Evolutionary conservation across 139 green algal species (phyloP).

Genomic region (Dunaliella sp.): DNA sequence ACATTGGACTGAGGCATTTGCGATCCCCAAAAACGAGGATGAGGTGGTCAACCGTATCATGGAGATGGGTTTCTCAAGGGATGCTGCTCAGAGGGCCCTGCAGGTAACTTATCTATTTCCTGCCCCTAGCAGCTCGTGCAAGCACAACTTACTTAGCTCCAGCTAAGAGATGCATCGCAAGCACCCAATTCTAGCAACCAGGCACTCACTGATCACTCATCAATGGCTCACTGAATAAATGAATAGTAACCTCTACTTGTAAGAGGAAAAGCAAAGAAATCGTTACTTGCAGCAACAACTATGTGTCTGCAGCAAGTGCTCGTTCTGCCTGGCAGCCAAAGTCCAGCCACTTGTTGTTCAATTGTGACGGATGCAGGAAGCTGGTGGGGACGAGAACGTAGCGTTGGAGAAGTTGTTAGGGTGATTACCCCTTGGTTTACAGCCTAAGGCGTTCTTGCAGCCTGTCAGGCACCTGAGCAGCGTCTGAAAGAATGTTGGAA

Average conservation of each 20-base stretch:
- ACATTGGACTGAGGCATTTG: slow-evolving; percentile 58
- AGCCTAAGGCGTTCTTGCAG: background rate
- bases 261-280: background rate
- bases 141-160: background rate
- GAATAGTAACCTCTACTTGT: too few relatives aligned
- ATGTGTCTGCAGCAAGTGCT: background rate
- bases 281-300: background rate
- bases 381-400: slow-evolving; percentile 69
- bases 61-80: slow-evolving; percentile 82
- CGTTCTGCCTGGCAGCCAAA: background rate
- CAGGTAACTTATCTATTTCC: background rate
- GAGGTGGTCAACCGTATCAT: slow-evolving; percentile 30
- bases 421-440: background rate
- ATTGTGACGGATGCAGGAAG: background rate
- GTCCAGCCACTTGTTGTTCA: background rate
- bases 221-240: too few relatives aligned
- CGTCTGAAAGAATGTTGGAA: too few relatives aligned
- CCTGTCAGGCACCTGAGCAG: too few relatives aligned
- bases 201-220: too few relatives aligned
- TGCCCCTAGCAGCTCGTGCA: too few relatives aligned
- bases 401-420: slow-evolving; percentile 76
- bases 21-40: slow-evolving; percentile 30
- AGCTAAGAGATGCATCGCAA: too few relatives aligned
- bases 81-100: slow-evolving; percentile 54
- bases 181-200: too few relatives aligned